phyloP scores from a whole-genome alignment of 371 early-diverging fungal genomes.

The Rhizopus microsporus region DNA sequence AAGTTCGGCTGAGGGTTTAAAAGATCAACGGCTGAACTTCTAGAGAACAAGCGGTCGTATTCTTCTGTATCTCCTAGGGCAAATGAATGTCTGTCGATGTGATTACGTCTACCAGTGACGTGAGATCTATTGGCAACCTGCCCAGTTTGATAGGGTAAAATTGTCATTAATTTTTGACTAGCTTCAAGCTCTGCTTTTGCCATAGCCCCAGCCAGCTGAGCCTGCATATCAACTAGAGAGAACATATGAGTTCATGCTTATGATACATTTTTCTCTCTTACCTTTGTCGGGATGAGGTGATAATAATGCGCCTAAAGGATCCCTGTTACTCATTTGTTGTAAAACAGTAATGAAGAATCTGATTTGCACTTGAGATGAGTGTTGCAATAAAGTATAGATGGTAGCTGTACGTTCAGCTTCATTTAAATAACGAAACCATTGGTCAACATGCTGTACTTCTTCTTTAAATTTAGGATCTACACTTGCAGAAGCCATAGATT shows the following conservation, averaged over 20 bases:
- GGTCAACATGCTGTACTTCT: slow-evolving; percentile 90
- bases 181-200: slow-evolving; percentile 66
- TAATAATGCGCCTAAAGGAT: slow-evolving; percentile 60
- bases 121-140: slow-evolving; percentile 39
- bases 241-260: no score
- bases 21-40: slow-evolving; percentile 27
- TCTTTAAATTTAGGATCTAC: slow-evolving; percentile 80
- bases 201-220: slow-evolving; percentile 61
- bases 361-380: slow-evolving; percentile 87
- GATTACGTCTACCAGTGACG: slow-evolving; percentile 33
- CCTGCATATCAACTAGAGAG: slow-evolving; percentile 49
- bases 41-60: slow-evolving; percentile 41
- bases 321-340: slow-evolving; percentile 86
- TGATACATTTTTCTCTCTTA: slow-evolving; percentile 16
- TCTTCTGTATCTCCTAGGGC: slow-evolving; percentile 59
- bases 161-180: slow-evolving; percentile 53
- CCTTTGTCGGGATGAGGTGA: slow-evolving; percentile 67
- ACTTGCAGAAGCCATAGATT: slow-evolving; percentile 92
- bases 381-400: slow-evolving; percentile 86
- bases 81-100: slow-evolving; percentile 73
- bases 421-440: slow-evolving; percentile 90
- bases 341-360: slow-evolving; percentile 90
- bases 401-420: slow-evolving; percentile 93
- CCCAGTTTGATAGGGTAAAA: slow-evolving; percentile 58
- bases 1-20: background rate